Conservation (phyloP, 2,329 filamentous ascomycete species). For the Fusarium brevicatenulatum region DNA sequence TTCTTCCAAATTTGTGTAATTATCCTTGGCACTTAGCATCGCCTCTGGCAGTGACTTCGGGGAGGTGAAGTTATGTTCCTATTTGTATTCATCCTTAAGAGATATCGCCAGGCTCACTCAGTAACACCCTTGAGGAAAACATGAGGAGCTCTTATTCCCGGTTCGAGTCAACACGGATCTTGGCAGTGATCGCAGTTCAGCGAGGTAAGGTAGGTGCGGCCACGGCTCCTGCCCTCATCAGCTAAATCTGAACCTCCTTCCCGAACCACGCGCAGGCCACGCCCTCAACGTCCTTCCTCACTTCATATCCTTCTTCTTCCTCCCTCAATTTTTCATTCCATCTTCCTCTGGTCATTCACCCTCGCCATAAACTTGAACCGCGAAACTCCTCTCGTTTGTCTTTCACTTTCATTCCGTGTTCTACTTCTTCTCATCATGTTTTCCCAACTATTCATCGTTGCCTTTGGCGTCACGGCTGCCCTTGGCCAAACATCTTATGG, state of each 20-base stretch:
- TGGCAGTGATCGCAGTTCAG: not conserved
- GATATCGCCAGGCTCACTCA: not conserved
- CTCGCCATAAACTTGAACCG: not conserved
- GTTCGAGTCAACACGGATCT: not conserved
- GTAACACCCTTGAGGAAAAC: not conserved
- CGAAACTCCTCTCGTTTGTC: not conserved
- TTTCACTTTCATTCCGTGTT: not conserved
- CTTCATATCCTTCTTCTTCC: not conserved
- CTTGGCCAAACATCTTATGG: slow-evolving; percentile 33
- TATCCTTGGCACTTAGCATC: not conserved
- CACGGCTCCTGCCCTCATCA: slow-evolving; percentile 1
- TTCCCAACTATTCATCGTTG: slow-evolving; percentile 33
- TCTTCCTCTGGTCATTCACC: not conserved
- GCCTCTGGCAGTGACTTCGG: not conserved
- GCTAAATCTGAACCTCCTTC: not conserved
- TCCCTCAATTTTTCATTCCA: not conserved
- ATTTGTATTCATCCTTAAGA: too few species aligned
- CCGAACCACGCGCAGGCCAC: not conserved
- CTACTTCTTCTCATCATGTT: slow-evolving; percentile 35
- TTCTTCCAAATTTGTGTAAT: not conserved
- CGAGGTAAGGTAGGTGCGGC: not conserved
- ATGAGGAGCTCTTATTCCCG: not conserved
- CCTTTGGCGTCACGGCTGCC: slow-evolving; percentile 27
- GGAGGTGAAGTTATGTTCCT: not conserved
- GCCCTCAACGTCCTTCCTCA: not conserved